Evolutionary conservation across 2,329 filamentous ascomycete species (phyloP).

Genomic region (Moelleriella libera): DNA sequence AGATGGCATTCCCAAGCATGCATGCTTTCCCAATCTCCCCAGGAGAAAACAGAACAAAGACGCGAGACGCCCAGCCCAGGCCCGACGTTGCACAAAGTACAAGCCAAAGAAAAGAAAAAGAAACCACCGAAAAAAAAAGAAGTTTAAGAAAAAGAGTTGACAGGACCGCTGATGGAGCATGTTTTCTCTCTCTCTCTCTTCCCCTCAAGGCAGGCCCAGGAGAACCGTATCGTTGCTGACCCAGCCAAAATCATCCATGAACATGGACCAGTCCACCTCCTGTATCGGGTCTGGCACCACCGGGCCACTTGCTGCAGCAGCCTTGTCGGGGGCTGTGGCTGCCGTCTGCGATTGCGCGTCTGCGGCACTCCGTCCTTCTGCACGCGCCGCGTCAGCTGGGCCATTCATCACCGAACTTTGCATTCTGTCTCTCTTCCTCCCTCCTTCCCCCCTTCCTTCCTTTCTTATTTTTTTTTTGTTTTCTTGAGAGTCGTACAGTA

Average conservation of each 20-base stretch:
- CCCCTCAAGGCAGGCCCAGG: conserved; percentile 12
- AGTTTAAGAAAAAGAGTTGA: not conserved
- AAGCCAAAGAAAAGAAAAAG: conserved; percentile 2
- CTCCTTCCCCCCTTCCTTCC: too few species aligned
- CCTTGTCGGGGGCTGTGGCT: conserved; percentile 6
- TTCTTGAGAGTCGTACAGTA: too few species aligned
- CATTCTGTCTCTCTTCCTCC: too few species aligned
- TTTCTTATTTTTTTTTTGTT: too few species aligned
- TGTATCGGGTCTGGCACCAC: conserved; percentile 21
- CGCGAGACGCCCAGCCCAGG: too few species aligned
- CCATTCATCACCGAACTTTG: conserved; percentile 11
- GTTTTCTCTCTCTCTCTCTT: too few species aligned
- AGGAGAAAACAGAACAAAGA: too few species aligned
- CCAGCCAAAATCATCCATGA: conserved; percentile 37
- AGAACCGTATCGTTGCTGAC: conserved; percentile 15
- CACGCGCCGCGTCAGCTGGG: conserved; percentile 1
- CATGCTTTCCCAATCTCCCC: too few species aligned
- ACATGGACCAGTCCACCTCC: conserved; percentile 34
- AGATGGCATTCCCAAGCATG: too few species aligned
- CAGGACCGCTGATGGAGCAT: not conserved
- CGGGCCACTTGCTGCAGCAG: conserved; percentile 1
- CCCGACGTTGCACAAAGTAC: too few species aligned
- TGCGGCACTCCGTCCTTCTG: conserved; percentile 1
- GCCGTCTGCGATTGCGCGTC: conserved; percentile 5
- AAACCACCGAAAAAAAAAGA: not conserved